Evolutionary conservation across 139 green algal genomes (phyloP).

Genomic region (Tetradesmus lagerheimii): DNA sequence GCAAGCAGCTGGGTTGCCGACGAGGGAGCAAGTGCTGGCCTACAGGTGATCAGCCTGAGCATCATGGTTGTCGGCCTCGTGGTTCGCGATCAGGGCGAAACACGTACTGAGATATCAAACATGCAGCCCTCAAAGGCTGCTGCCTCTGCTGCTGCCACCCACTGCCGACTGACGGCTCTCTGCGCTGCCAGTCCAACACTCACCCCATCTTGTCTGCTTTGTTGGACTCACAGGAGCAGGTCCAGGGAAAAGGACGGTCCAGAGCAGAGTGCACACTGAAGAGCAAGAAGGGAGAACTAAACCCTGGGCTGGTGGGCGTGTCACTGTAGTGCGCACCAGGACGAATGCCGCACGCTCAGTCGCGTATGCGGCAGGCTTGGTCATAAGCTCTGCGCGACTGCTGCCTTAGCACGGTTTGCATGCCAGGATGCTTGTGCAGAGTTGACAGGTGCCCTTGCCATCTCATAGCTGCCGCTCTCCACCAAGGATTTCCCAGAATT

Average conservation of each 20-base stretch:
- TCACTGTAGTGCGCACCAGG: background rate
- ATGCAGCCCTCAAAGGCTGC: background rate
- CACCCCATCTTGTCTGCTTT: slow-evolving; percentile 5
- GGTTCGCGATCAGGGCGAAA: background rate
- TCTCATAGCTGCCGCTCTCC: background rate
- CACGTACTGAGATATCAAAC: background rate
- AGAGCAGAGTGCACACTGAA: background rate
- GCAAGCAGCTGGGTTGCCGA: background rate
- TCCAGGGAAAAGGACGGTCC: background rate
- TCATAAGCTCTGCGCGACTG: no score
- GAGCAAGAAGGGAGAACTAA: background rate
- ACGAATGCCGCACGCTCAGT: background rate
- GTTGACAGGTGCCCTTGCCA: background rate
- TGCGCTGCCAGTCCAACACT: background rate
- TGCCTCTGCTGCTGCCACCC: background rate
- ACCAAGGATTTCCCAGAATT: no score
- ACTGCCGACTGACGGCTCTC: background rate
- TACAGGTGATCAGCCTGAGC: background rate
- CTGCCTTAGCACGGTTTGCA: no score
- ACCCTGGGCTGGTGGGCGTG: background rate
- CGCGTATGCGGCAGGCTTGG: background rate
- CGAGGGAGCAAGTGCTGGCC: background rate
- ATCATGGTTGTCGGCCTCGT: background rate
- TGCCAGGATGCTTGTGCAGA: no score
- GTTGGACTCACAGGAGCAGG: background rate